Evolutionary conservation across 139 green algal species (phyloP), one percentile per base, ranked within the genome.

Genomic region (Picochlorum sp.): DNA sequence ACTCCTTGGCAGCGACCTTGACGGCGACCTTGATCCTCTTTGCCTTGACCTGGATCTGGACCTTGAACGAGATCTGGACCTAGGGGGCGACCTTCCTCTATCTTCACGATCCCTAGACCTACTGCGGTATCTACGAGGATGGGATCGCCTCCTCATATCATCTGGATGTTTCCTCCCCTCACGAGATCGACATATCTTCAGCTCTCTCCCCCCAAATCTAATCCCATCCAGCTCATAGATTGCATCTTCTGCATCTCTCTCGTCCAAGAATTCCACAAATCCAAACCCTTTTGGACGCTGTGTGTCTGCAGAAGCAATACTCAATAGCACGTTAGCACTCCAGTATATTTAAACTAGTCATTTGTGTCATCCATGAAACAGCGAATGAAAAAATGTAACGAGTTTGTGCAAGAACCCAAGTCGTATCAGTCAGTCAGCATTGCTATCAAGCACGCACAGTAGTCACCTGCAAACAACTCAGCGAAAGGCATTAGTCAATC

Each of bases 241-340:
- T 0, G 83, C 81, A 30, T 91, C 81, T 57, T 93, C 83, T 6
- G 83, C 84, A 50, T 93, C 85, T 2, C 76, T 55, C 3, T 36
- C 29, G 57, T 89, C 79, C n/a, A 69, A 41, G 49, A 84, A 91
- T 74, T 93, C 84, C 3, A 93, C 55, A 52, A 93, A 93, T 18
- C 78, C 83, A 77, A 93, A 93, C 14, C 84, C 84, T n/a, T 72
- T 69, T 6, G 80, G 73, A 1, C 79, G 73, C 47, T 77, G 82
- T 70, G 44, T 66, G 50, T 65, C 59, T 73, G 65, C 49, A 56
- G 35, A 14, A 28, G 4, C 32, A 58, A n/a, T n/a, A n/a, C n/a
- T n/a, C n/a, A n/a, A n/a, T n/a, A 8, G 14, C 18, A 24, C 3
- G 32, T 14, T 31, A 33, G n/a, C n/a, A n/a, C n/a, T n/a, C 39